A percentile compares a stretch with the other conserved stretches of the same genome.
phyloP scores from a whole-genome alignment of 1,284 basidiomycete species.

The Sphaerobolus stellatus region DNA sequence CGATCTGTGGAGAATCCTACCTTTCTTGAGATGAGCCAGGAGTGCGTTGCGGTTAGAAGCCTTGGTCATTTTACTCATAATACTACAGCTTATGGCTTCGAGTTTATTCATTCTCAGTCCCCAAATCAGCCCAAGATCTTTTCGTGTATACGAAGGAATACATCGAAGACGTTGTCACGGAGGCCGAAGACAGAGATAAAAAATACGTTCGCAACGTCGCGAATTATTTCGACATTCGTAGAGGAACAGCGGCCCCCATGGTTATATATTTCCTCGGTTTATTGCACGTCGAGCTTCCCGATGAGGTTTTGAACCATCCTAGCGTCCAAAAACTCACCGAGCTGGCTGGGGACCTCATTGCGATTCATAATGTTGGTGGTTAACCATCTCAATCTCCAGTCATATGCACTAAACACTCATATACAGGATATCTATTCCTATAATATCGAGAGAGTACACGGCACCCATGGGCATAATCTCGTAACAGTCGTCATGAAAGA shows the following conservation, averaged over 20 bases:
- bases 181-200: background rate
- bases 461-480: slow-evolving; percentile 49
- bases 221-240: background rate
- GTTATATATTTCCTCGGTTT: background rate
- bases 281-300: background rate
- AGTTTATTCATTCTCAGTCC: background rate
- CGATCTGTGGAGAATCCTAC: too few relatives aligned
- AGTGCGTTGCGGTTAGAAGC: too few relatives aligned
- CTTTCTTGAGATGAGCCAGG: too few relatives aligned
- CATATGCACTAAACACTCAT: background rate
- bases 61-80: too few relatives aligned
- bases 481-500: slow-evolving; percentile 46
- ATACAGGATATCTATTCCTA: slow-evolving; percentile 49
- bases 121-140: background rate
- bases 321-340: background rate
- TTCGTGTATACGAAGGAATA: background rate
- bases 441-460: slow-evolving; percentile 5
- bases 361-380: background rate
- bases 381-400: background rate
- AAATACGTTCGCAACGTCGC: background rate
- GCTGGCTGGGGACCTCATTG: background rate
- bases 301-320: background rate
- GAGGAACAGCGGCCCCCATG: background rate
- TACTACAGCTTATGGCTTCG: background rate
- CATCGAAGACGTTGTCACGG: background rate